Conservation (phyloP, 169 alveolate genomes). For the Eimeria brunetti region DNA sequence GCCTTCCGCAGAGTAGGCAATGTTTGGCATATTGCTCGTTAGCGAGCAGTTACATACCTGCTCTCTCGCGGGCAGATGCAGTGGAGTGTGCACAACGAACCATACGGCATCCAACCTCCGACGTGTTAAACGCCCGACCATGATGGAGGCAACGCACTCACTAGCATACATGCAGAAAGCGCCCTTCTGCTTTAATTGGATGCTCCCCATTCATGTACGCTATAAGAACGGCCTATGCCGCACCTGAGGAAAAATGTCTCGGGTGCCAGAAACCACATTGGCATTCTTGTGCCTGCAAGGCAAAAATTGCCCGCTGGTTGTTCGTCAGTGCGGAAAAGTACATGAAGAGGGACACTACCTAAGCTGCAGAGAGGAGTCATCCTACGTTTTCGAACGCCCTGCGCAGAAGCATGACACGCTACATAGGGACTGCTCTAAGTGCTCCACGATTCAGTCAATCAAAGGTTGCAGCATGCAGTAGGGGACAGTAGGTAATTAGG, state of each 20-base stretch:
- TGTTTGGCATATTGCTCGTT: background rate
- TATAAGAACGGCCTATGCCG: too few relatives aligned
- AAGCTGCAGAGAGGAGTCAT: constrained; percentile 8
- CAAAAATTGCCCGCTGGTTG: background rate
- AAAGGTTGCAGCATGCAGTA: too few relatives aligned
- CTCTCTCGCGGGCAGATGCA: too few relatives aligned
- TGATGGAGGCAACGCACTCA: background rate
- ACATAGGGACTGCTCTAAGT: background rate
- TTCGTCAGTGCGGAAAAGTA: constrained; percentile 31
- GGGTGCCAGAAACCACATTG: background rate
- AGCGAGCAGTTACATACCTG: background rate
- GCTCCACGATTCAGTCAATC: too few relatives aligned
- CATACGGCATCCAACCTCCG: background rate
- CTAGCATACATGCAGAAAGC: background rate
- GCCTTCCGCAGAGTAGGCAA: background rate
- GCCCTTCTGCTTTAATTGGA: background rate
- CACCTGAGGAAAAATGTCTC: too few relatives aligned
- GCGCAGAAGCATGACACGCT: background rate
- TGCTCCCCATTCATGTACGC: background rate
- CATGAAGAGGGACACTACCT: constrained; percentile 11
- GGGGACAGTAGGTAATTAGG: too few relatives aligned
- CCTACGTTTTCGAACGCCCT: constrained; percentile 37
- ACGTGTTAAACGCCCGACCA: background rate
- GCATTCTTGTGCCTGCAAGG: background rate
- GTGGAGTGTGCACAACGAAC: background rate